These are phyloP conservation scores for Tolypocladium pustulatum DNA, from an alignment of 2,329 filamentous ascomycete genomes.

Conservation along the genomic window DNA sequence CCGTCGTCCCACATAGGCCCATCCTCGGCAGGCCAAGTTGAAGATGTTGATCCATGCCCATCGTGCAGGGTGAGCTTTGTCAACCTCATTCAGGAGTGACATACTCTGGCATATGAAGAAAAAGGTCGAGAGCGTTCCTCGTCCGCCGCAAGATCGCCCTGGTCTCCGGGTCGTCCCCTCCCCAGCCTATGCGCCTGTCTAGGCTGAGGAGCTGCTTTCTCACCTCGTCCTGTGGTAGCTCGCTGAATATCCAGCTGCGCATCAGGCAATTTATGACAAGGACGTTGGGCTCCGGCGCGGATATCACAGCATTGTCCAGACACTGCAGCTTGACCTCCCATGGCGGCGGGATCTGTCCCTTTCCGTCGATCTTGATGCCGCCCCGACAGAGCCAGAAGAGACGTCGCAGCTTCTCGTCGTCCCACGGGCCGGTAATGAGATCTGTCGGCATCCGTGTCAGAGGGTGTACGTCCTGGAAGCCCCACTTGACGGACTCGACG, in stretches of 20 bases:
- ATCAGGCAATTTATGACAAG: constrained; percentile 21
- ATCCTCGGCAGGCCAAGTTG: neutral
- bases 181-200: constrained; percentile 18
- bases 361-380: constrained; percentile 20
- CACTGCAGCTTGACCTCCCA: constrained; percentile 31
- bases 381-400: constrained; percentile 35
- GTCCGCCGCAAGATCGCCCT: constrained; percentile 14
- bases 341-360: constrained; percentile 13
- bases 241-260: constrained; percentile 14
- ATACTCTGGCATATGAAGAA: constrained; percentile 3
- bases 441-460: constrained; percentile 25
- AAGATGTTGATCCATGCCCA: neutral
- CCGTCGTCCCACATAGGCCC: neutral
- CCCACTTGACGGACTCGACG: constrained; percentile 9
- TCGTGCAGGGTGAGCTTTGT: neutral
- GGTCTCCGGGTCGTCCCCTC: constrained; percentile 12
- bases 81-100: neutral
- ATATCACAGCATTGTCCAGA: constrained; percentile 23
- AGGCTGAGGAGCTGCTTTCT: constrained; percentile 14
- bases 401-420: constrained; percentile 25
- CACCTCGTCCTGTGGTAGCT: constrained; percentile 18
- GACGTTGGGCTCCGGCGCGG: constrained; percentile 14
- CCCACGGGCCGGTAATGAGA: constrained; percentile 32
- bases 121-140: neutral
- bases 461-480: constrained; percentile 26